phyloP scores from a whole-genome alignment of 805 yeast genomes.

The Candida andamanensis region DNA sequence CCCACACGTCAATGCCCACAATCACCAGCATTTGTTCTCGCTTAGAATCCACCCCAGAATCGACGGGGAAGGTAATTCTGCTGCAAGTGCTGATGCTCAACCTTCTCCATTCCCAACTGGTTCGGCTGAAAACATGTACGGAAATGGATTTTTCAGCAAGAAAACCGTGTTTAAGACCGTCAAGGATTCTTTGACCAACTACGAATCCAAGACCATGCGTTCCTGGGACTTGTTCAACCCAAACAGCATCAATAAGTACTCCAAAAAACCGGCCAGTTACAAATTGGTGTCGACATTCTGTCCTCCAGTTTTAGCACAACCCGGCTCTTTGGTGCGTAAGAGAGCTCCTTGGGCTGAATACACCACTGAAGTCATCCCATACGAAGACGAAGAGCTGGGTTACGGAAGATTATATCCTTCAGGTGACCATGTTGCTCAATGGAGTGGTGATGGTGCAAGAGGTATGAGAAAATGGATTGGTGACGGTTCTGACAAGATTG shows the following conservation, averaged over 20 bases:
- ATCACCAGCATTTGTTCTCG: conserved; percentile 80
- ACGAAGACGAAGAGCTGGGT: conserved; percentile 47
- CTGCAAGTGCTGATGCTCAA: conserved; percentile 60
- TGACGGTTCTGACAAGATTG: conserved; percentile 52
- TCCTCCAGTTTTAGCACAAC: conserved; percentile 68
- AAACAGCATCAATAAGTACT: conserved; percentile 55
- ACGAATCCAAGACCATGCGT: conserved; percentile 58
- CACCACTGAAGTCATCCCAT: conserved; percentile 65
- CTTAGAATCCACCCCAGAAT: conserved; percentile 75
- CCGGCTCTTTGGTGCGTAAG: conserved; percentile 68
- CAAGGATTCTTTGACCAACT: conserved; percentile 58
- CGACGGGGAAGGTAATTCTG: conserved; percentile 76
- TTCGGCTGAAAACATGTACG: conserved; percentile 66
- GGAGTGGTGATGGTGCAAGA: conserved; percentile 62
- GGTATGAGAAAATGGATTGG: conserved; percentile 70
- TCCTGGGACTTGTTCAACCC: conserved; percentile 80
- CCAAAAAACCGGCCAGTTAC: conserved; percentile 72
- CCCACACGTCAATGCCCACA: conserved; percentile 78
- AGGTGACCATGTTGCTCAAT: conserved; percentile 72
- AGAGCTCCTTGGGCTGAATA: conserved; percentile 80
- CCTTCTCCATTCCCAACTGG: conserved; percentile 59
- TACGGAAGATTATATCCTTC: conserved; percentile 71
- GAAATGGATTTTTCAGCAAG: conserved; percentile 68
- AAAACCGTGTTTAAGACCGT: conserved; percentile 66
- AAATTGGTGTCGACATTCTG: conserved; percentile 73